Conservation (phyloP, 139 green algal species). For the Penium margaritaceum region DNA sequence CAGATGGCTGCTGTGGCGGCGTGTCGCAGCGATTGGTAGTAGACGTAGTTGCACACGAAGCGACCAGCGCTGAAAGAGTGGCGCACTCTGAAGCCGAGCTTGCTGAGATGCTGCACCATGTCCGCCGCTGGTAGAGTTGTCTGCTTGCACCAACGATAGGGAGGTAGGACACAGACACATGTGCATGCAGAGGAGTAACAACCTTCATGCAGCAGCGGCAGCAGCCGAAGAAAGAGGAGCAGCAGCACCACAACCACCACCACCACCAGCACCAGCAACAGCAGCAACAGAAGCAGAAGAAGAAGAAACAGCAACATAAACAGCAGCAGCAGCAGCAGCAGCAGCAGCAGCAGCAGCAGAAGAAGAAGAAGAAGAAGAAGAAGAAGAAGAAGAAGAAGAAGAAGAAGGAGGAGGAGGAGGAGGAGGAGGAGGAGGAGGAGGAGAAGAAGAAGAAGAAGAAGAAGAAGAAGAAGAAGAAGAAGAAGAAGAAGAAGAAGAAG, state of each 20-base stretch:
- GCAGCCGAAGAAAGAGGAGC: too few species aligned
- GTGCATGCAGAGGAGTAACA: too few species aligned
- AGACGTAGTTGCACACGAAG: slow-evolving; percentile 47
- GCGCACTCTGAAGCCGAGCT: slow-evolving; percentile 22
- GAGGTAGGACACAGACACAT: too few species aligned
- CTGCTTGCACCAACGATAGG: too few species aligned
- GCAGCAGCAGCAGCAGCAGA: not conserved
- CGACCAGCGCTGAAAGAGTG: slow-evolving; percentile 37
- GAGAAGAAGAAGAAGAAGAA: not conserved
- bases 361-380: not conserved
- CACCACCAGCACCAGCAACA: too few species aligned
- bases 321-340: not conserved
- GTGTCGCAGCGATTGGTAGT: slow-evolving; percentile 42
- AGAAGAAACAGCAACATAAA: too few species aligned
- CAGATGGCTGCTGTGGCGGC: too few species aligned
- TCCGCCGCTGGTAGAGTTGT: slow-evolving; percentile 18
- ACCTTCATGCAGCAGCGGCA: too few species aligned
- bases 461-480: not conserved
- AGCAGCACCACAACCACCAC: too few species aligned
- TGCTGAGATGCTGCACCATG: slow-evolving; percentile 3
- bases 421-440: not conserved
- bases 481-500: not conserved
- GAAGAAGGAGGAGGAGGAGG: not conserved
- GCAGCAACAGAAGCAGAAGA: too few species aligned
- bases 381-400: not conserved